phyloP scores from a whole-genome alignment of 345 rosid species.

The Populus ilicifolia region DNA sequence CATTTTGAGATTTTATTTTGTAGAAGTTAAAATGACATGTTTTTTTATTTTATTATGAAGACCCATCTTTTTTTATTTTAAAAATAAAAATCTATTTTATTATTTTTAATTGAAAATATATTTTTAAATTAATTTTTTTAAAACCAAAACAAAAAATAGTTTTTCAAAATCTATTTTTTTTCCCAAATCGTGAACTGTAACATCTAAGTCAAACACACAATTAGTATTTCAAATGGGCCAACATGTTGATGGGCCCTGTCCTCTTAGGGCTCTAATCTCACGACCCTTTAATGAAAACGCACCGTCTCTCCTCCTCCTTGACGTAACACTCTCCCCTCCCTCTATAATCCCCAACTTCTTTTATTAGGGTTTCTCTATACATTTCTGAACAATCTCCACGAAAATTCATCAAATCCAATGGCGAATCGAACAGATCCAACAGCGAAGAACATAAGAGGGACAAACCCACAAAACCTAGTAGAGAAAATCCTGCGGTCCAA shows the following conservation, averaged over 20 bases:
- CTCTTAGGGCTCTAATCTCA: neutral
- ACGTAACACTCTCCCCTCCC: neutral
- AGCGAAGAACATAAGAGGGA: constrained; percentile 81
- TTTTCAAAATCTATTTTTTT: too few species aligned
- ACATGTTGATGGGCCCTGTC: neutral
- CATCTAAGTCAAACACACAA: too few species aligned
- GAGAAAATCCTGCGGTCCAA: constrained; percentile 76
- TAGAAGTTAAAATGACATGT: too few species aligned
- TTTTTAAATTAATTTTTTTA: too few species aligned
- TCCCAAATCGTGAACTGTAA: too few species aligned
- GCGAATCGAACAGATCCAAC: constrained; percentile 89
- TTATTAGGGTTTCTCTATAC: neutral
- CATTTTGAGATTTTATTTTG: too few species aligned
- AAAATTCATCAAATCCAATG: constrained; percentile 28
- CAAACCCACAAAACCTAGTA: constrained; percentile 81
- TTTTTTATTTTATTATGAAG: too few species aligned
- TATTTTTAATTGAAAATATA: too few species aligned
- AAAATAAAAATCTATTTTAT: too few species aligned
- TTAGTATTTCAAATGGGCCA: neutral
- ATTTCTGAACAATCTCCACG: neutral
- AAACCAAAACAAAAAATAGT: too few species aligned
- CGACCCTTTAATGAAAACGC: neutral
- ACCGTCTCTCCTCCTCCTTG: neutral
- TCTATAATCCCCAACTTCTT: too few species aligned
- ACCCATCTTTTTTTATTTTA: too few species aligned